Conservation (phyloP, 768 basidiomycete species). For the Pleurotus platypus region DNA sequence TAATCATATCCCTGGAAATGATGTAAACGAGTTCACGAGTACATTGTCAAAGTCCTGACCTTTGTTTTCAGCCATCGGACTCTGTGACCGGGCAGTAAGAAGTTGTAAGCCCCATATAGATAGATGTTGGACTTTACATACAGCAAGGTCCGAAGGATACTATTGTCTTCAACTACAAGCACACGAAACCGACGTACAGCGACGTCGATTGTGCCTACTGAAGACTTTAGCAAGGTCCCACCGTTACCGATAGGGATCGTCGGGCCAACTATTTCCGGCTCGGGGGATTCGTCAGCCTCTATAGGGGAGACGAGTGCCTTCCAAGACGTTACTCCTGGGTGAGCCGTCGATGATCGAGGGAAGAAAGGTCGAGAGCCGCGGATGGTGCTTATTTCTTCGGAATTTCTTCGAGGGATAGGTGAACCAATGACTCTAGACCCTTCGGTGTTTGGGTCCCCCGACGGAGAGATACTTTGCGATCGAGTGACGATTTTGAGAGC, state of each 20-base stretch:
- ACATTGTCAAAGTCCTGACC: conserved; percentile 19
- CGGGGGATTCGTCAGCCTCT: conserved; percentile 29
- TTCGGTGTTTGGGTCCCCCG: conserved; percentile 9
- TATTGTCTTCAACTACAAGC: conserved; percentile 89
- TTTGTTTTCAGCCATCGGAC: conserved; percentile 70
- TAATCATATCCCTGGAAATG: conserved; percentile 60
- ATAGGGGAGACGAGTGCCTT: conserved; percentile 25
- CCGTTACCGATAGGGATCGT: conserved; percentile 54
- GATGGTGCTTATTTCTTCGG: conserved; percentile 36
- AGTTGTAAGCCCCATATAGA: conserved; percentile 8
- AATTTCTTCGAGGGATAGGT: conserved; percentile 36
- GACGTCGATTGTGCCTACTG: conserved; percentile 48
- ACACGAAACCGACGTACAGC: conserved; percentile 53
- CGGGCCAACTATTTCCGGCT: conserved; percentile 19
- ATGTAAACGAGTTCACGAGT: conserved; percentile 15
- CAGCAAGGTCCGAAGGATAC: conserved; percentile 78
- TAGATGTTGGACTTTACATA: conserved; percentile 35
- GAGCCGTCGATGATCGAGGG: conserved; percentile 47
- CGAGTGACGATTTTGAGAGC: conserved; percentile 44
- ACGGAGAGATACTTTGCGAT: conserved; percentile 21
- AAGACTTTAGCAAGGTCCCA: conserved; percentile 69
- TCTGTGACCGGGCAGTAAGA: conserved; percentile 18
- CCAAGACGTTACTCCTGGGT: conserved; percentile 34
- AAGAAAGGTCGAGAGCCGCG: conserved; percentile 41
- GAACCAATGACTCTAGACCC: conserved; percentile 3